Base-by-base conservation (phyloP, 768 basidiomycete species). In the Boletales sp. region DNA sequence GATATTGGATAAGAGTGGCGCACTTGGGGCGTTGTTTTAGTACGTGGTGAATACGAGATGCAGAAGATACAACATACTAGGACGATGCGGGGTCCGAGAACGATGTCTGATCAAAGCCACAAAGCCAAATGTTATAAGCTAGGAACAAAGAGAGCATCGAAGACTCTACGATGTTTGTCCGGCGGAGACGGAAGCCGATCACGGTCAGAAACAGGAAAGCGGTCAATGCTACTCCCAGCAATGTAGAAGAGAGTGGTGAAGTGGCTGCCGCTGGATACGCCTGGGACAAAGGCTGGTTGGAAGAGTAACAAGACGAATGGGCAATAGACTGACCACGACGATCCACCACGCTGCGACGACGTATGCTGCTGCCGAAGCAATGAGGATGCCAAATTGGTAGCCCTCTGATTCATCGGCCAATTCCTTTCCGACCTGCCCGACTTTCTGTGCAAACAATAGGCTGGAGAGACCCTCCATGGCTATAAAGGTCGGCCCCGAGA, bases 81-180 rank as follows among this genome's bases (percentile, higher is more conserved):
- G 86, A 84, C 11, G 85, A 86, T 32, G 83, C 81, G 10, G 84
- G 80, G 61, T 87, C 84, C 24, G 81, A 82, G 55, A 84, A 83
- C 0, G 86, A 82, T 47, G 81, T 79, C 56, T 82, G 80, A 65
- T 88, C 86, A 56, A 87, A 85, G 15, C 88, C 88, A 61, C 90
- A 91, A 31, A 93, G 75, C 92, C 92, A 94, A 31, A 94, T 80
- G 55, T 91, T 91, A 67, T 90, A 93, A 7, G 91, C 90, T 37
- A 97, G 80, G 66, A 94, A 91, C 24, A 94, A 74, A 4, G 90
- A 86, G 24, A 97, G 81, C 42, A 89, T 83, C 3, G 88, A 85
- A 4, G 92, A 92, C 67, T 97, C 94, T 48, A 97, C 86, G 43
- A 95, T 87, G 60, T 95, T 95, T 37, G 94, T 95, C 45, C 90